phyloP scores from a whole-genome alignment of 495 filamentous ascomycete species.

The Penicillium nucicola region DNA sequence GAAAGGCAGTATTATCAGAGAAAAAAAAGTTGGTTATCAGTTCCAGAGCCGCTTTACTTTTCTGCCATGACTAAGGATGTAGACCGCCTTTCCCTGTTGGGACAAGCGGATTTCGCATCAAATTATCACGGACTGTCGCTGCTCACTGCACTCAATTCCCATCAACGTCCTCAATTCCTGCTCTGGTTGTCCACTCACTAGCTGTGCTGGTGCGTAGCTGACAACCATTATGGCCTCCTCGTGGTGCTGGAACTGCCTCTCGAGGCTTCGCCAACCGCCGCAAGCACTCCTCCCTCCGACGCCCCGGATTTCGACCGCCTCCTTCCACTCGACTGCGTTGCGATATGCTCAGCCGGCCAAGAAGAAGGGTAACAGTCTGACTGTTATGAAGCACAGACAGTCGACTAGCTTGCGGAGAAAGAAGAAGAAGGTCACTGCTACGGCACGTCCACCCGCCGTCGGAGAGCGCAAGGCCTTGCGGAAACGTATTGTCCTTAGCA shows the following conservation, averaged over 20 bases:
- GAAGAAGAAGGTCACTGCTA: constrained; percentile 38
- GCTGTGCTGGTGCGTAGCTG: constrained; percentile 32
- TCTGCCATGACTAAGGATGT: constrained; percentile 28
- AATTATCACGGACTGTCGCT: constrained; percentile 28
- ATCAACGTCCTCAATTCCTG: constrained; percentile 22
- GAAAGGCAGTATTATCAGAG: constrained; percentile 2
- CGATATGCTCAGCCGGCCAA: constrained; percentile 39
- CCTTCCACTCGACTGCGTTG: constrained; percentile 44
- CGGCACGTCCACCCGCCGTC: constrained; percentile 50
- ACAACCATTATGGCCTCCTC: constrained; percentile 59
- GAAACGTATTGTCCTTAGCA: constrained; percentile 87
- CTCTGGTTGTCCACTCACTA: constrained; percentile 35
- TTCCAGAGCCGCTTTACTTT: constrained; percentile 15
- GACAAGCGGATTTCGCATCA: constrained; percentile 26
- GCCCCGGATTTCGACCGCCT: constrained; percentile 31
- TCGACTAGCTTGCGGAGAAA: constrained; percentile 48
- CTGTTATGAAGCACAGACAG: constrained; percentile 30
- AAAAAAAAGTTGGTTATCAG: constrained; percentile 30
- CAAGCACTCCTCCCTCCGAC: constrained; percentile 37
- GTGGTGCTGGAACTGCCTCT: constrained; percentile 66
- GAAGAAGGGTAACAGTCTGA: constrained; percentile 31
- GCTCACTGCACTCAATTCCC: constrained; percentile 11
- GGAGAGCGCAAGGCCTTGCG: constrained; percentile 85
- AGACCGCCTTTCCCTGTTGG: constrained; percentile 23
- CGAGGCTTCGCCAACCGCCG: constrained; percentile 47